Evolutionary conservation across 2,329 filamentous ascomycete species (phyloP).

Genomic region (Pseudopithomyces chartarum): DNA sequence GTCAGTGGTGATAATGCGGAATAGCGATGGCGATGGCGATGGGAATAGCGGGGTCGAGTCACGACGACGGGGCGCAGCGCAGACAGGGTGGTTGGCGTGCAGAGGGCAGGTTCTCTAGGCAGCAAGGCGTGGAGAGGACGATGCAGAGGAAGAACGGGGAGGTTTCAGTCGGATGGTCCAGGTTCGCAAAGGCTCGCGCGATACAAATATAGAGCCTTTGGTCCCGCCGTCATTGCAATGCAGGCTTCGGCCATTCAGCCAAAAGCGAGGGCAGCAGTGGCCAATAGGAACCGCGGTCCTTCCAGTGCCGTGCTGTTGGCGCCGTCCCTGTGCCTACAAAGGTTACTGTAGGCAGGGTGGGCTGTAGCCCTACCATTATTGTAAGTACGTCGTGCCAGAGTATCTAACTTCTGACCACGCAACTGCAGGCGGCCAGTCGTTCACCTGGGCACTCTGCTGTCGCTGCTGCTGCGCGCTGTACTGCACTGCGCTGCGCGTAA

Average conservation of each 20-base stretch:
- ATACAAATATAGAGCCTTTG: conserved; percentile 17
- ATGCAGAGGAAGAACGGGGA: background rate
- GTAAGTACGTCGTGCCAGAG: conserved; percentile 2
- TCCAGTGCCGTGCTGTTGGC: conserved; percentile 30
- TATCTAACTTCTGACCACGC: too few relatives aligned
- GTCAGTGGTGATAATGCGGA: conserved; percentile 7
- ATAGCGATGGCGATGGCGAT: conserved; percentile 8
- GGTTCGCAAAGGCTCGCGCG: conserved; percentile 3
- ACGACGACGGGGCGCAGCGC: conserved; percentile 22
- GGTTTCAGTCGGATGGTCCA: conserved; percentile 10
- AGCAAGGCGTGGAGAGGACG: conserved; percentile 7
- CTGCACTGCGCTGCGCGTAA: background rate
- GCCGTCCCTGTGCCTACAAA: too few relatives aligned
- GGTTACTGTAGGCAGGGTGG: too few relatives aligned
- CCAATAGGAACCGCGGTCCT: conserved; percentile 22
- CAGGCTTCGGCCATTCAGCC: background rate
- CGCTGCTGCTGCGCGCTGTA: too few relatives aligned
- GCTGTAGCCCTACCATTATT: conserved; percentile 17
- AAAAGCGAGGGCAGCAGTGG: conserved; percentile 3
- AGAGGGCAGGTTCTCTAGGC: conserved; percentile 1
- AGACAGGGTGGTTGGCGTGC: background rate
- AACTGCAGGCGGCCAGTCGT: too few relatives aligned
- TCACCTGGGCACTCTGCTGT: too few relatives aligned
- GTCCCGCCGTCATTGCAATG: background rate
- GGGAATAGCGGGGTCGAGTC: conserved; percentile 6